These are phyloP conservation scores for Emergomyces africanus DNA, from an alignment of 2,329 filamentous ascomycete species.

Conservation along the genomic window DNA sequence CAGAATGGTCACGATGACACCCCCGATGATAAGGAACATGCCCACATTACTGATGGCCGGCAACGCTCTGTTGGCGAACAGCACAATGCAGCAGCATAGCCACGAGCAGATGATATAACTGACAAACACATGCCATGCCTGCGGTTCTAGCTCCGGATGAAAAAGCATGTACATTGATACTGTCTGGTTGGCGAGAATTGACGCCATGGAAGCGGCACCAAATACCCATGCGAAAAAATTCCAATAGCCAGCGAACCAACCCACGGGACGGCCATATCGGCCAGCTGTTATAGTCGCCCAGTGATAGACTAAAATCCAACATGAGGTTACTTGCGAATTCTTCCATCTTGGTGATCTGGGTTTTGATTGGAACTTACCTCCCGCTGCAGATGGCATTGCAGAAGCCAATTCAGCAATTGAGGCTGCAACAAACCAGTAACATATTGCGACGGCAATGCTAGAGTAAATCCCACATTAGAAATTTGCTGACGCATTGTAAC, in stretches of 20 bases:
- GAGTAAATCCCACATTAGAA: conserved; percentile 9
- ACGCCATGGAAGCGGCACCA: conserved; percentile 45
- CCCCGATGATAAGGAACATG: conserved; percentile 43
- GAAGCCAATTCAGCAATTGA: conserved; percentile 49
- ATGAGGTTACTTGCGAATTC: background rate
- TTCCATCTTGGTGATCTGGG: background rate
- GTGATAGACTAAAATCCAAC: conserved; percentile 38
- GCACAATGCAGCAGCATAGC: conserved; percentile 39
- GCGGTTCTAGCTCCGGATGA: conserved; percentile 39
- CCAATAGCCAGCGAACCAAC: conserved; percentile 35
- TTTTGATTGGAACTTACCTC: conserved; percentile 22
- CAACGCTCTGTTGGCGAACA: conserved; percentile 43
- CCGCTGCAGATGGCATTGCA: conserved; percentile 48
- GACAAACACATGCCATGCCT: conserved; percentile 49
- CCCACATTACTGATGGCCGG: conserved; percentile 43
- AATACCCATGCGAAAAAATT: conserved; percentile 45
- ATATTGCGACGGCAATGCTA: conserved; percentile 34
- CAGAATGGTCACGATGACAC: conserved; percentile 42
- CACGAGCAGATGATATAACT: conserved; percentile 45
- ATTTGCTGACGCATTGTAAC: no score
- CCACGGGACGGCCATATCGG: conserved; percentile 39
- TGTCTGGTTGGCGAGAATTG: conserved; percentile 46
- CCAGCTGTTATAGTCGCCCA: conserved; percentile 49
- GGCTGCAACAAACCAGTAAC: conserved; percentile 47
- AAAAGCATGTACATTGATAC: conserved; percentile 50